Evolutionary conservation across 202 grass and related monocot genomes (phyloP), one percentile per base, ranked within the genome.

Genomic region (Saccharum hybrid): DNA sequence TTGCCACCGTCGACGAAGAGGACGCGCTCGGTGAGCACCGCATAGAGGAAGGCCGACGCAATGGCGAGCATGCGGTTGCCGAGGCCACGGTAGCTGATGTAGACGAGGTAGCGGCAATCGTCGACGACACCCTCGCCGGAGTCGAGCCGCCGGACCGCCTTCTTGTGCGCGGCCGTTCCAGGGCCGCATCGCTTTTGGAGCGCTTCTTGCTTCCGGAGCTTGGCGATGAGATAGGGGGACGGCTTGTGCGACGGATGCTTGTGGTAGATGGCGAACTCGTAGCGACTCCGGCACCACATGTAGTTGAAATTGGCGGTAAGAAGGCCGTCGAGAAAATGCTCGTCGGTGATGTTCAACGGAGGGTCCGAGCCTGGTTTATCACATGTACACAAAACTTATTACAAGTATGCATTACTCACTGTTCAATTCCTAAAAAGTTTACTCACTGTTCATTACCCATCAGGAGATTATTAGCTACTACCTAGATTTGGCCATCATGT

Each of bases 161-260:
- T 54, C 67, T 74, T 8, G 57, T 96, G 85, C 10, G 74, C 33
- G 0, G 43, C 64, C 36, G 90, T 96, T 67, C 86, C 73, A 2
- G 90, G 93, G 18, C 91, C 94, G 59, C 94, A 96, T 4, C 84
- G 88, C 76, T 64, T 91, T 21, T 96, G 94, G 22, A 96, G 88
- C 1, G 84, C 67, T 37, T 93, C 94, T 2, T 93, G 90, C 62
- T 74, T 76, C 56, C 94, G 84, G 66, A 96, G 94, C 79, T 84
- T 91, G 56, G 34, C 71, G 33, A 96, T n/a, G 38, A 96, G 71
- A 72, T 88, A 80, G 5, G 45, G 74, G 37, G 93, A 91, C 0
- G 88, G 88, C 56, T 78, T 76, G 34, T 82, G 84, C 1, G 66
- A 66, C 0, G 76, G 28, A 9, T 41, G 48, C 46, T 86, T 78